phyloP scores from a whole-genome alignment of 345 rosid species.

The Eucalyptus caleyi region DNA sequence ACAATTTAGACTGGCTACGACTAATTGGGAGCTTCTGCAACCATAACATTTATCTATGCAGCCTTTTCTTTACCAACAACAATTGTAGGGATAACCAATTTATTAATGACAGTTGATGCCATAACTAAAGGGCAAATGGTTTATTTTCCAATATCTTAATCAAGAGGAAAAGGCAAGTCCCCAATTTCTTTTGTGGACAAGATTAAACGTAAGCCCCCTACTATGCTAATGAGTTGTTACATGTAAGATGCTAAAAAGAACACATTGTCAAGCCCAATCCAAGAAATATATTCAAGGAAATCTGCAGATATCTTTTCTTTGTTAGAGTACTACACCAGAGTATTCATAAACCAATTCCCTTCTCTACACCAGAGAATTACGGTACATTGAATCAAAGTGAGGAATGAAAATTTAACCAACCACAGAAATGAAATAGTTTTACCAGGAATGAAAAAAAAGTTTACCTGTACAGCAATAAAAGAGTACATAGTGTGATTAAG shows the following conservation, averaged over 20 bases:
- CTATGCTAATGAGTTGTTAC: background rate
- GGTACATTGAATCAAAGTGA: background rate
- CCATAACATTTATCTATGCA: background rate
- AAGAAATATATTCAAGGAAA: background rate
- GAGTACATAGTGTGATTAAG: conserved; percentile 92
- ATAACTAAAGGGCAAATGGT: background rate
- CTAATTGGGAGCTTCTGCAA: background rate
- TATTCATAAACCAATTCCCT: background rate
- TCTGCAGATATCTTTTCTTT: background rate
- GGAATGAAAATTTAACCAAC: background rate
- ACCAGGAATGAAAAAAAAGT: background rate
- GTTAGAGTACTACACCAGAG: background rate
- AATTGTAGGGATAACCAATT: background rate
- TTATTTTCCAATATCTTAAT: background rate
- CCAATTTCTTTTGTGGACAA: background rate
- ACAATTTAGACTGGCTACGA: background rate
- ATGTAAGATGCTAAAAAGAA: background rate
- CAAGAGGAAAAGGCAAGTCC: background rate
- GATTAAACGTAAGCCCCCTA: background rate
- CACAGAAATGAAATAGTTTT: background rate
- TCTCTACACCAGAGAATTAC: background rate
- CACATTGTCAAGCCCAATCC: background rate
- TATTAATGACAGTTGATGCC: background rate
- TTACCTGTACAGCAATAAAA: conserved; percentile 86
- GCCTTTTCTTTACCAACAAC: background rate